Base-by-base conservation (phyloP, 345 rosid species). In the Linum tenue region DNA sequence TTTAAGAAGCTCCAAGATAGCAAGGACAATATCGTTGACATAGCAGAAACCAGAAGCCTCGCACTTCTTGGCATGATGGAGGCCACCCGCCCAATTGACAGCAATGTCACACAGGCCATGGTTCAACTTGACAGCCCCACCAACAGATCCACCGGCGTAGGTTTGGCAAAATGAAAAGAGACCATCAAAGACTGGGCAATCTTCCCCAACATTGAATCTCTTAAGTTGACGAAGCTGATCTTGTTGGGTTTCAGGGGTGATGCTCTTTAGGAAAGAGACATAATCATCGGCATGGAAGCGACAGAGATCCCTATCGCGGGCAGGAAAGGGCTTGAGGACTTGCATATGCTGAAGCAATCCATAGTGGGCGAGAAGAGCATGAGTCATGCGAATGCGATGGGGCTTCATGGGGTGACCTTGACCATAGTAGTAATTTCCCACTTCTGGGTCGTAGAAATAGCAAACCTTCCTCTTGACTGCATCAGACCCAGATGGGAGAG, bases 301-400 rank as follows among this genome's bases (percentile, higher is more conserved):
- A 62, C 85, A 81, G 35, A 84, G 85, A 65, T 84, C 88, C 67
- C 81, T 76, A 66, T 84, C 88, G 56, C 88, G 73, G 0, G 88
- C 89, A 62, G 84, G 89, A 59, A 75, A 78, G 35, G 90, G 90
- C 64, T 82, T 84, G 59, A 59, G 74, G 63, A 83, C 86, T 68
- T 81, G 90, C 86, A 86, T 84, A 43, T 83, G 83, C 75, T 83
- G 90, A 79, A 87, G 85, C 75, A 85, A 74, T 16, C 88, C 87
- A 60, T 83, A 82, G 74, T 83, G 88, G 5, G 85, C 85, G 39
- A 83, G 76, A n/a, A 83, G 79, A 62, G 88, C 88, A 73, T 83
- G 78, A 44, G 88, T 85, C 88, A 81, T 85, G 44, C 88, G 64
- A 64, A 87, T 83, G 51, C 86, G 82, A 41, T 84, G 88, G 37